phyloP scores from a whole-genome alignment of 495 filamentous ascomycete genomes.

The Aspergillus asperescens region DNA sequence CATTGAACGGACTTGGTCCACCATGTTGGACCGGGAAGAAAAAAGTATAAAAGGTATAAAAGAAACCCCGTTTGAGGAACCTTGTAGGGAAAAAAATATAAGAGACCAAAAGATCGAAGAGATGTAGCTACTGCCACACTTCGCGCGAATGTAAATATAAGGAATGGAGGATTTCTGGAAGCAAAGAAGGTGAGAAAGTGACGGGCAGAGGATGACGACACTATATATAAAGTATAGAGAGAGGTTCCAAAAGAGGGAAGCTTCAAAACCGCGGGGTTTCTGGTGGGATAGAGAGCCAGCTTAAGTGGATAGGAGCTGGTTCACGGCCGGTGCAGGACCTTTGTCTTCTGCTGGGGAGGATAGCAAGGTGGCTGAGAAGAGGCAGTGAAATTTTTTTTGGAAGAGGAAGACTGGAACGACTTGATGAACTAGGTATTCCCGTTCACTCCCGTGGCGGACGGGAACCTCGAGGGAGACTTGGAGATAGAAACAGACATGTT shows the following conservation, averaged over 20 bases:
- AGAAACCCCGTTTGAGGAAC: constrained; percentile 1
- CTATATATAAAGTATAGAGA: constrained; percentile 17
- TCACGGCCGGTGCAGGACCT: constrained; percentile 9
- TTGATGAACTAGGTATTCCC: constrained; percentile 37
- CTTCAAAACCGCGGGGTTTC: constrained; percentile 11
- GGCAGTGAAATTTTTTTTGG: constrained; percentile 32
- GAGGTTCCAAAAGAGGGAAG: constrained; percentile 12
- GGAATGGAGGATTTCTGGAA: constrained; percentile 10
- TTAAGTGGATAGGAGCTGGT: constrained; percentile 17
- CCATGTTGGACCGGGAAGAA: constrained; percentile 33
- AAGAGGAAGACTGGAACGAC: constrained; percentile 11
- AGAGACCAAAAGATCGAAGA: constrained; percentile 8
- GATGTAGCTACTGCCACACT: constrained; percentile 7
- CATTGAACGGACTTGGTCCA: constrained; percentile 63
- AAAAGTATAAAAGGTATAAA: constrained; percentile 9
- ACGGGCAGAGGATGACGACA: constrained; percentile 6
- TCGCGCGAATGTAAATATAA: constrained; percentile 15
- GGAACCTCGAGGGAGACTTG: constrained; percentile 29
- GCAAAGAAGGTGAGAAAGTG: constrained; percentile 4
- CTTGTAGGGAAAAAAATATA: constrained; percentile 9
- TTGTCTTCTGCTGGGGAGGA: constrained; percentile 13
- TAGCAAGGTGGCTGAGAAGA: constrained; percentile 24
- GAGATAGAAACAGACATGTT: constrained; percentile 38
- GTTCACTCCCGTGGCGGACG: constrained; percentile 42
- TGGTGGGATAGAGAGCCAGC: constrained; percentile 15